A percentile compares a stretch with the other conserved stretches of the same genome.
These are phyloP conservation scores for Trichoderma sp. DNA, from an alignment of 2,329 filamentous ascomycete species.

Conservation along the genomic window DNA sequence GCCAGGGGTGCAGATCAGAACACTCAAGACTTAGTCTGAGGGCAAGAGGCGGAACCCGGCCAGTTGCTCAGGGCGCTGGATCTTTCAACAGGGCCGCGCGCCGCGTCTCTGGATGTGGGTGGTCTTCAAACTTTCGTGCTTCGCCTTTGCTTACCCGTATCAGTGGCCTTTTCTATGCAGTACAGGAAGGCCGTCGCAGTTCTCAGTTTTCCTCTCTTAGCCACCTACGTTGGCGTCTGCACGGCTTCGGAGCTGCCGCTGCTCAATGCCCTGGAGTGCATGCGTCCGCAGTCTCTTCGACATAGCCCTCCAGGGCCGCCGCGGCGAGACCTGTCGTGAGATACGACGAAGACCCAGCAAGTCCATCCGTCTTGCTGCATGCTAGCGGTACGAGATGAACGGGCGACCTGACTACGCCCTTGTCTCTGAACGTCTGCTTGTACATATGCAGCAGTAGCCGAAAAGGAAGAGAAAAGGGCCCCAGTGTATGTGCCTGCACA, in stretches of 20 bases:
- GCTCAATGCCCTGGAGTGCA: not conserved
- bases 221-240: not conserved
- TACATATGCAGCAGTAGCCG: conserved; percentile 10
- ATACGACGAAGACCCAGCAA: not conserved
- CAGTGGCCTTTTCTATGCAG: not conserved
- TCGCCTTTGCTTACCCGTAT: not conserved
- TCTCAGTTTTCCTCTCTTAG: not conserved
- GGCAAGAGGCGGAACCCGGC: not conserved
- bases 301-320: not conserved
- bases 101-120: not conserved
- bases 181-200: not conserved
- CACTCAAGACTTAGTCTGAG: not conserved
- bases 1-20: not conserved
- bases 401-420: conserved; percentile 6
- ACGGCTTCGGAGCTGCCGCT: conserved; percentile 3
- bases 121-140: no score
- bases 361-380: conserved; percentile 4
- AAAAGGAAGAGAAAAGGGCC: not conserved
- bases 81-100: not conserved
- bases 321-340: conserved; percentile 1
- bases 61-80: not conserved
- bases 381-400: conserved; percentile 16
- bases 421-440: not conserved
- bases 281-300: conserved; percentile 3
- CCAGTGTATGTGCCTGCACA: conserved; percentile 3